Percentiles rank a stretch among this genome's conserved stretches.
These are phyloP conservation scores for Pleurotus giganteus DNA, from an alignment of 768 basidiomycete genomes.

Conservation along the genomic window DNA sequence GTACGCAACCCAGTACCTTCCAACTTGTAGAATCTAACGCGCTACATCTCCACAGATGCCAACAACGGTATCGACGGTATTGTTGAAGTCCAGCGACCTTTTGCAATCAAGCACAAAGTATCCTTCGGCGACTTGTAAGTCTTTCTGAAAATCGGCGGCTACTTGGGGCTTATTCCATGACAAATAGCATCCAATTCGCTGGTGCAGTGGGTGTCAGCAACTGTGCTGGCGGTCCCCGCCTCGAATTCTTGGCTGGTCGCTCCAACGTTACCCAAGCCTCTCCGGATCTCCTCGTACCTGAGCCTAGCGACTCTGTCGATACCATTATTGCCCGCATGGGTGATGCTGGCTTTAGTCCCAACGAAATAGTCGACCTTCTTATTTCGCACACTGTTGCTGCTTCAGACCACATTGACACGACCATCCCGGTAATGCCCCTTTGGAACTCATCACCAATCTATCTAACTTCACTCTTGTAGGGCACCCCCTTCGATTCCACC, in stretches of 20 bases:
- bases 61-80: slow-evolving; percentile 30
- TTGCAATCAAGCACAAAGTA: slow-evolving; percentile 27
- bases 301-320: slow-evolving; percentile 26
- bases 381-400: slow-evolving; percentile 26
- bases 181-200: slow-evolving; percentile 29
- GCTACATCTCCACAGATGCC: slow-evolving; percentile 15
- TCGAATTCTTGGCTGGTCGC: slow-evolving; percentile 36
- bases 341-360: slow-evolving; percentile 30
- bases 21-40: background rate
- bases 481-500: slow-evolving; percentile 29
- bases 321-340: slow-evolving; percentile 25
- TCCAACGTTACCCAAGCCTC: slow-evolving; percentile 22
- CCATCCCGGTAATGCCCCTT: slow-evolving; percentile 21
- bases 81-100: slow-evolving; percentile 25
- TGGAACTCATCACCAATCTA: too few species aligned
- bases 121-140: slow-evolving; percentile 36
- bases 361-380: slow-evolving; percentile 33
- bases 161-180: background rate
- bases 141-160: background rate
- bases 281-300: slow-evolving; percentile 30
- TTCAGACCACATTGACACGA: slow-evolving; percentile 19
- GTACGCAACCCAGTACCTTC: slow-evolving; percentile 10
- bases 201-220: slow-evolving; percentile 32
- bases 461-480: slow-evolving; percentile 12
- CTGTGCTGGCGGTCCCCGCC: slow-evolving; percentile 37